Percentiles rank a stretch among this genome's conserved stretches.
Conservation (phyloP, 1,284 basidiomycete species). For the Ceratobasidium papillatum region DNA sequence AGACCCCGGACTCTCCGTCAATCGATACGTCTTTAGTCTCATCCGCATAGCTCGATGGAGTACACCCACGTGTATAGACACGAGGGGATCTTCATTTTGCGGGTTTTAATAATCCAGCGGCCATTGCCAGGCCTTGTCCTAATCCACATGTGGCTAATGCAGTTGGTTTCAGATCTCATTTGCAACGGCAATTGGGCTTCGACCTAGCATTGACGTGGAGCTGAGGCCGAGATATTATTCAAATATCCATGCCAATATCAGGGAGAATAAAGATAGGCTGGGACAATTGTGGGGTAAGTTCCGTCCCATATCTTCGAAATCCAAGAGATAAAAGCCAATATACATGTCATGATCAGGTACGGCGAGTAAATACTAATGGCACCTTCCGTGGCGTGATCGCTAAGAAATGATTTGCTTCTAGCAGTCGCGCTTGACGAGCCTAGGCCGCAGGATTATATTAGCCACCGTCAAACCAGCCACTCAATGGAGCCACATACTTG, state of each 20-base stretch:
- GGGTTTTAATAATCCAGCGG: too few species aligned
- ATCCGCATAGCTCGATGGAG: neutral
- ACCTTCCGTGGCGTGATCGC: neutral
- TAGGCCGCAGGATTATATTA: neutral
- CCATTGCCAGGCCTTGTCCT: too few species aligned
- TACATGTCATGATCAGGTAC: neutral
- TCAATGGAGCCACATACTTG: neutral
- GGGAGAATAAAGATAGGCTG: neutral
- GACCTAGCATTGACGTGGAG: neutral
- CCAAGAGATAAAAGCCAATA: too few species aligned
- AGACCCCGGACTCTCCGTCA: neutral
- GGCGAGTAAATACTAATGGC: conserved; percentile 13
- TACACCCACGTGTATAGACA: neutral
- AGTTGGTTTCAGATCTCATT: neutral
- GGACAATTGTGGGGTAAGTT: neutral
- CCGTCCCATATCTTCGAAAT: neutral
- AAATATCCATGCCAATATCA: neutral
- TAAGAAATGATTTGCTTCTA: neutral
- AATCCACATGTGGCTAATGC: neutral
- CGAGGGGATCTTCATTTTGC: neutral
- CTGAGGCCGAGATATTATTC: neutral
- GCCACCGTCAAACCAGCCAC: neutral
- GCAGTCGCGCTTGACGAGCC: neutral
- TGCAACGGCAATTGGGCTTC: neutral
- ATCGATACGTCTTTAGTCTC: neutral